Percentiles rank a stretch among this genome's conserved stretches.
These are phyloP conservation scores for Geotrichum macrosporum DNA, from an alignment of 1,139 yeast genomes.

Conservation along the genomic window DNA sequence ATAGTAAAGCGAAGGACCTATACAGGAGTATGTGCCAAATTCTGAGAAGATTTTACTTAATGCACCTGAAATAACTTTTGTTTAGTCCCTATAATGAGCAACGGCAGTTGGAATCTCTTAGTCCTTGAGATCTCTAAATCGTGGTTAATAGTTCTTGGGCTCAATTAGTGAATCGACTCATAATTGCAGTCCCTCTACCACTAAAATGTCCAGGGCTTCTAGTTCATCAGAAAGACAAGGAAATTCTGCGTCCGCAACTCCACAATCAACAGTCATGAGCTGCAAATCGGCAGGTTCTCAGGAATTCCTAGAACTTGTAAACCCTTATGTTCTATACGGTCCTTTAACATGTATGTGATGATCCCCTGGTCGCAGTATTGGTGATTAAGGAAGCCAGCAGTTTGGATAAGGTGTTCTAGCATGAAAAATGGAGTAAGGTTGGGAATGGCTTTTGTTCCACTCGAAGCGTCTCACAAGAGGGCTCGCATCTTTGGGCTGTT, in stretches of 20 bases:
- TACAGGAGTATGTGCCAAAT: conserved; percentile 74
- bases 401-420: conserved; percentile 71
- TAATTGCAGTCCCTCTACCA: conserved; percentile 69
- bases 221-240: conserved; percentile 65
- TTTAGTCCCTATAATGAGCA: conserved; percentile 63
- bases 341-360: conserved; percentile 66
- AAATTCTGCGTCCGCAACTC: conserved; percentile 82
- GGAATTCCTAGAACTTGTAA: conserved; percentile 78
- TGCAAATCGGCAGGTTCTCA: conserved; percentile 83
- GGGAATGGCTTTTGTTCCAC: conserved; percentile 63
- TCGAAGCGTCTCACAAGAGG: too few species aligned
- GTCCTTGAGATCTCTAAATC: conserved; percentile 72
- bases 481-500: too few species aligned
- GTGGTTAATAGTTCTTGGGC: conserved; percentile 64
- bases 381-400: conserved; percentile 88
- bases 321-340: conserved; percentile 84
- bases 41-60: conserved; percentile 69
- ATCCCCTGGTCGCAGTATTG: conserved; percentile 94
- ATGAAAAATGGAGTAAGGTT: conserved; percentile 79
- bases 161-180: conserved; percentile 87
- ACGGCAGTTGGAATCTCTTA: conserved; percentile 66
- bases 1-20: conserved; percentile 64
- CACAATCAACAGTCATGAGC: conserved; percentile 93
- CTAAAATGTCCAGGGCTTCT: conserved; percentile 37
- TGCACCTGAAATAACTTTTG: conserved; percentile 79